Evolutionary conservation across 1,284 basidiomycete species (phyloP), one percentile per base, ranked within the genome.

Genomic region (Hypsizygus ulmarius): DNA sequence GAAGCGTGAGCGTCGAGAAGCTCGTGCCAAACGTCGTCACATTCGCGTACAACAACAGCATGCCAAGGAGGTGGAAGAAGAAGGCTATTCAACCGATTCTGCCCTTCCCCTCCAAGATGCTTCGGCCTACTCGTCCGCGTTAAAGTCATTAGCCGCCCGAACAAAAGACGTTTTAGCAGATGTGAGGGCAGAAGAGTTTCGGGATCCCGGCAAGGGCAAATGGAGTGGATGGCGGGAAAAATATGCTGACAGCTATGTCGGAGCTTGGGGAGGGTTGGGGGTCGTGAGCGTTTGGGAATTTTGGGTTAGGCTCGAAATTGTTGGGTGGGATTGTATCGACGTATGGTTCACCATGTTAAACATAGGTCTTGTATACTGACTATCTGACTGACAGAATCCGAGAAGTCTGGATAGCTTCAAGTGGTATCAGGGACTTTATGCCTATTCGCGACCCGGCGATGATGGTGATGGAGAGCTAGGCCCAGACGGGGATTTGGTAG

Each of bases 271-370:
- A 40, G 91, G 92, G 2, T 71, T 97, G 38, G 91, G 88, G 0
- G 78, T 96, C 47, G 86, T 96, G 0, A 87, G 88, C 49, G 91
- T 90, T 32, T 97, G 95, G 94, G 94, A 97, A 68, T 97, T 96
- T 65, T 97, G 93, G 93, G 84, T 84, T 15, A 75, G 93, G 44
- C 71, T 93, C 41, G 95, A 97, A 68, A 78, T 89, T 62, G 70
- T 90, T 3, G 85, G 85, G 2, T 97, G 95, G 93, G 84, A 93
- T 63, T 90, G 90, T 34, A 74, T 95, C 25, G 79, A 87, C 69
- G 91, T 90, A 60, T 56, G 79, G 38, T 35, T 49, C 40, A 11
- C 44, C 8, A 38, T 44, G 8, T 38, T 40, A 47, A 11, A 32
- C n/a, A n/a, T 40, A 39, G 19, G 5, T 34, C 11, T 30, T 27